Conservation (phyloP, 2,329 filamentous ascomycete species). For the Triangularia setosa region DNA sequence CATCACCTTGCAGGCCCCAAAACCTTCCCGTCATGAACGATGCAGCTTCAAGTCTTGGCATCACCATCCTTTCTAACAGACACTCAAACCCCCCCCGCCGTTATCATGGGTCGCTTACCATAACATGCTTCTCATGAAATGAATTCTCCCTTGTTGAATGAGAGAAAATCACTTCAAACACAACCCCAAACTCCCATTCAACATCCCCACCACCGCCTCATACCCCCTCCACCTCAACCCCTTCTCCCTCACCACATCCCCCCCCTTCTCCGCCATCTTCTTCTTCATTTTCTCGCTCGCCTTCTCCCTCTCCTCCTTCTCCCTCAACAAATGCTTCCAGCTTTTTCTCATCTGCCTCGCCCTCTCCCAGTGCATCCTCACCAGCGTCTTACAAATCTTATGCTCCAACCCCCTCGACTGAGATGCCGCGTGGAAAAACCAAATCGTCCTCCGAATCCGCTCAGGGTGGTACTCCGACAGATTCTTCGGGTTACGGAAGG, state of each 20-base stretch:
- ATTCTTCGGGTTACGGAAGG: slow-evolving; percentile 51
- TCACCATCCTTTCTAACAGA: background rate
- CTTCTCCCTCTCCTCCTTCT: slow-evolving; percentile 4
- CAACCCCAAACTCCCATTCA: slow-evolving; percentile 69
- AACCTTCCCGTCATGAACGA: background rate
- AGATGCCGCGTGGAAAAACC: slow-evolving; percentile 65
- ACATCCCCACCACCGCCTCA: slow-evolving; percentile 65
- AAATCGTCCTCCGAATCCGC: slow-evolving; percentile 60
- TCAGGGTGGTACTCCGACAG: slow-evolving; percentile 42
- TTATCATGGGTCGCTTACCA: too few relatives aligned
- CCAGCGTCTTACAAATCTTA: slow-evolving; percentile 64
- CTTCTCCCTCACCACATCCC: background rate
- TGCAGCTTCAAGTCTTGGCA: background rate
- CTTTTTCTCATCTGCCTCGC: slow-evolving; percentile 26
- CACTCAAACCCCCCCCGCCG: too few relatives aligned
- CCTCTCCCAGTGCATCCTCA: slow-evolving; percentile 46
- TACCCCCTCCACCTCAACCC: slow-evolving; percentile 53
- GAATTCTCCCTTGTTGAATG: background rate
- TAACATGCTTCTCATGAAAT: too few relatives aligned
- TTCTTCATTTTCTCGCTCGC: slow-evolving; percentile 8
- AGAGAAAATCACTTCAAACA: slow-evolving; percentile 48
- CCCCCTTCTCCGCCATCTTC: slow-evolving; percentile 9
- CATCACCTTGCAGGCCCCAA: background rate
- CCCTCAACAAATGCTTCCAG: slow-evolving; percentile 27
- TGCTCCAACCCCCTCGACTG: slow-evolving; percentile 66